Evolutionary conservation across 1,284 basidiomycete genomes (phyloP), one percentile per base, ranked within the genome.

Genomic region (Sporisorium sorghi): DNA sequence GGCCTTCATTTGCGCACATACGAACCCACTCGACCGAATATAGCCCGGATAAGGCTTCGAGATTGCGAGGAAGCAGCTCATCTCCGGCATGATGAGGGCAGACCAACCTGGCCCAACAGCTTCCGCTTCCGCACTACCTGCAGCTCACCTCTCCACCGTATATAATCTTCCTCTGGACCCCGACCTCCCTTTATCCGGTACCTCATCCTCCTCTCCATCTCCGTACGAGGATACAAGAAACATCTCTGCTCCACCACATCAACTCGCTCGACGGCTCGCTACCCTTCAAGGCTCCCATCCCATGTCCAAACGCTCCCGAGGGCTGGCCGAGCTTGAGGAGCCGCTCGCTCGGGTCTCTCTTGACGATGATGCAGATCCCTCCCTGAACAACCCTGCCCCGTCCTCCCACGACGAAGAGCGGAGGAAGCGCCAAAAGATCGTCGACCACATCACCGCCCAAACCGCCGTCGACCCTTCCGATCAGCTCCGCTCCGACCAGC

Each of bases 401-500:
- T 10, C 26, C 12, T 11, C 48, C 1, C 17, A 50, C 5, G 55
- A 58, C 8, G 28, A 42, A n/a, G 59, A 54, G 0, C 23, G 54
- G 1, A 26, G 53, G 15, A 71, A 65, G 33, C 49, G 57, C 19
- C 56, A 53, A 17, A 54, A 26, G 49, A 44, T 71, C 28, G 24
- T 71, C 30, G 52, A 54, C 15, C 54, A 50, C 9, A 71, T 63
- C 50, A 53, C 58, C 15, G 15, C 62, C 12, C 49, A 57, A 8
- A 71, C 68, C 14, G 46, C 62, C 5, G 62, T 71, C 9, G 58
- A 60, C 12, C 60, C 58, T 21, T 32, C 62, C 0, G 58, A 71
- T 21, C 58, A 65, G 33, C 69, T 66, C 7, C 50, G 58, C 35
- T 58, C 58, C 32, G 64, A 67, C 15, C 70, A 73, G 49, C 54